Evolutionary conservation across 352 stramenopile genomes (phyloP).

Genomic region (Pythium biforme): DNA sequence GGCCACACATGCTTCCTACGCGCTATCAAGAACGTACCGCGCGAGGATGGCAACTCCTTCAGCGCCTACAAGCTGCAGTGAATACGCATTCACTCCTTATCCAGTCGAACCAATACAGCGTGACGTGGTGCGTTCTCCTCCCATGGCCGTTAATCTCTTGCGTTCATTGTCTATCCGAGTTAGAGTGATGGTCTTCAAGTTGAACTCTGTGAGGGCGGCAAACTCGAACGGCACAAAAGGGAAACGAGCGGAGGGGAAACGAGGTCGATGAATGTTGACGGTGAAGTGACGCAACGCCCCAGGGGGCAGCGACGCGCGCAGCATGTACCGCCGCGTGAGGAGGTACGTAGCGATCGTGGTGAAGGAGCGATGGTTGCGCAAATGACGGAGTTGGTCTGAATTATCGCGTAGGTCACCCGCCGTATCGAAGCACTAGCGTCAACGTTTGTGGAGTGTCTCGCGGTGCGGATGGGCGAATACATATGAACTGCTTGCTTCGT

Average conservation of each 20-base stretch:
- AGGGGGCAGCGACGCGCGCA: not conserved
- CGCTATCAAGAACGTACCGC: slow-evolving; percentile 36
- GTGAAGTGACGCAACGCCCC: slow-evolving; percentile 6
- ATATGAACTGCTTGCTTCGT: not conserved
- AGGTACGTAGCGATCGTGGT: slow-evolving; percentile 28
- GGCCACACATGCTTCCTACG: slow-evolving; percentile 71
- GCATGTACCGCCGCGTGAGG: slow-evolving; percentile 34
- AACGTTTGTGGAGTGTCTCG: slow-evolving; percentile 48
- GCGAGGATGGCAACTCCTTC: slow-evolving; percentile 54
- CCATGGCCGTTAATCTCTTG: slow-evolving; percentile 30
- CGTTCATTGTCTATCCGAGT: slow-evolving; percentile 15
- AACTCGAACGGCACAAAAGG: slow-evolving; percentile 2
- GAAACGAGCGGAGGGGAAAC: slow-evolving; percentile 9
- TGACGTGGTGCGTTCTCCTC: slow-evolving; percentile 9
- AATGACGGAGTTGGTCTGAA: not conserved
- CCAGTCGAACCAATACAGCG: not conserved
- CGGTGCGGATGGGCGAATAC: slow-evolving; percentile 8
- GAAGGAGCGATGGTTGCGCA: not conserved
- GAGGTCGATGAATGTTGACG: not conserved
- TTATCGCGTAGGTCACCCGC: slow-evolving; percentile 38
- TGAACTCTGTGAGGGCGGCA: slow-evolving; percentile 32
- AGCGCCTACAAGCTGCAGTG: slow-evolving; percentile 40
- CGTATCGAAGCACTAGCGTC: slow-evolving; percentile 57
- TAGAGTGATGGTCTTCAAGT: slow-evolving; percentile 36
- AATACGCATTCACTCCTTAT: not conserved